Evolutionary conservation across 768 basidiomycete genomes (phyloP).

Genomic region (Leccinum arenicola): DNA sequence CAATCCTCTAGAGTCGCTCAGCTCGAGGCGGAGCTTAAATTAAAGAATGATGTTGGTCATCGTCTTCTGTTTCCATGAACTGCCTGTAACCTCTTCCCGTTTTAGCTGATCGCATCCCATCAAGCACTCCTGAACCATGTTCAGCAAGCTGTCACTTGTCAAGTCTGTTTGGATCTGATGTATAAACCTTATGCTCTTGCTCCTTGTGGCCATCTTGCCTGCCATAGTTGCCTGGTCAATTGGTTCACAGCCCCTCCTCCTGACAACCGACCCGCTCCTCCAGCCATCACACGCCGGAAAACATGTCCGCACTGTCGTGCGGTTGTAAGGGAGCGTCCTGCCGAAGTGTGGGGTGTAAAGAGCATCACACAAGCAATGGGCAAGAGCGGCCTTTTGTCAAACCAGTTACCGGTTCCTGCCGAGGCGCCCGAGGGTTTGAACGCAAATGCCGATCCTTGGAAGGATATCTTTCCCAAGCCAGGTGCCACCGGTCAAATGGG

Average conservation of each 20-base stretch:
- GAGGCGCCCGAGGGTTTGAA: slow-evolving; percentile 27
- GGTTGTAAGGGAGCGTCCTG: slow-evolving; percentile 42
- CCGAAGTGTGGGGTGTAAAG: slow-evolving; percentile 48
- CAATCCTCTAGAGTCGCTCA: slow-evolving; percentile 29
- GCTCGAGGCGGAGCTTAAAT: slow-evolving; percentile 44
- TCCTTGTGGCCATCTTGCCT: slow-evolving; percentile 74
- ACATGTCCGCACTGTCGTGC: slow-evolving; percentile 46
- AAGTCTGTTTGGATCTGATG: slow-evolving; percentile 76
- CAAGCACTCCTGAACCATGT: slow-evolving; percentile 51
- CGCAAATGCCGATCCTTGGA: slow-evolving; percentile 57
- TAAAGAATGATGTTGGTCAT: slow-evolving; percentile 38
- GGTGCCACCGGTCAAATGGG: slow-evolving; percentile 2
- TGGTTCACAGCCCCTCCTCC: slow-evolving; percentile 63
- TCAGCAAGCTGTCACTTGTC: slow-evolving; percentile 67
- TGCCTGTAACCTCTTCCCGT: not conserved
- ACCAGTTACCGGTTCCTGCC: slow-evolving; percentile 23
- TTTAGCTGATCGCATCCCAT: slow-evolving; percentile 51
- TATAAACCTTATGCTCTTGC: slow-evolving; percentile 71
- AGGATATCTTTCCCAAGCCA: slow-evolving; percentile 50
- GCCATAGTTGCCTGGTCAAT: slow-evolving; percentile 65
- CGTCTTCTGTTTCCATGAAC: not conserved
- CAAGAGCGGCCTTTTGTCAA: slow-evolving; percentile 48
- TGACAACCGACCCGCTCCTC: slow-evolving; percentile 24
- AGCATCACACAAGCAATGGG: slow-evolving; percentile 44
- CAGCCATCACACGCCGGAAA: slow-evolving; percentile 36